A percentile compares a stretch with the other conserved stretches of the same genome.
Evolutionary conservation across 2,329 filamentous ascomycete species (phyloP).

Genomic region (Lasiodiplodia hormozganensis): DNA sequence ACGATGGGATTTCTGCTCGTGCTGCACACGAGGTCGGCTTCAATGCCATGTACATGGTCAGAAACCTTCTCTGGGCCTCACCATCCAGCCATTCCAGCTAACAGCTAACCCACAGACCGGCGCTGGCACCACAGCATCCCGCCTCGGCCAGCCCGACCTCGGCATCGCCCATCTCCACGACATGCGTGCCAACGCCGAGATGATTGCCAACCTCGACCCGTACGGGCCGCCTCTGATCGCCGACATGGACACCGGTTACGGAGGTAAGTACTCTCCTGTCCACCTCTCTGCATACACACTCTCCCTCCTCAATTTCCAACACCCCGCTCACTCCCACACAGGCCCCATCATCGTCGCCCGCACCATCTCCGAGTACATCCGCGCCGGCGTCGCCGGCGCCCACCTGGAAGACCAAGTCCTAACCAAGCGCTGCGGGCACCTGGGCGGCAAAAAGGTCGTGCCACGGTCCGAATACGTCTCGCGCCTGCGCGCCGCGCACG

Average conservation of each 20-base stretch:
- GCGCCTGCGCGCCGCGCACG: conserved; percentile 64
- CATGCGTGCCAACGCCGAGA: conserved; percentile 67
- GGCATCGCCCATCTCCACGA: conserved; percentile 67
- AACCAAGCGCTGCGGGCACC: conserved; percentile 71
- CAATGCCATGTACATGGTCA: conserved; percentile 71
- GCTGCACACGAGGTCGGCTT: conserved; percentile 68
- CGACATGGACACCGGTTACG: conserved; percentile 56
- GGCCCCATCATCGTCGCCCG: conserved; percentile 40
- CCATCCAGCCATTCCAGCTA: background rate
- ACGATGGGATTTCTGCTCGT: conserved; percentile 71
- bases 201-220: conserved; percentile 67
- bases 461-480: conserved; percentile 56
- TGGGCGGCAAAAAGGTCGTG: conserved; percentile 68
- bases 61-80: conserved; percentile 29
- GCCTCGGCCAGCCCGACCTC: conserved; percentile 68
- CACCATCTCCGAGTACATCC: conserved; percentile 61
- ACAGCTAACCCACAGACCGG: conserved; percentile 57
- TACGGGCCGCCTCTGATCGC: conserved; percentile 64
- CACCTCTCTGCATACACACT: too few relatives aligned
- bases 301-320: conserved; percentile 57
- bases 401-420: conserved; percentile 70
- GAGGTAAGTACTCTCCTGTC: conserved; percentile 46
- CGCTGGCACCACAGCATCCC: conserved; percentile 67
- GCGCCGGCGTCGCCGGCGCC: conserved; percentile 63
- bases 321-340: conserved; percentile 57